Evolutionary conservation across 2,329 filamentous ascomycete genomes (phyloP), one percentile per base, ranked within the genome.

Genomic region (Magnaporthales sp.): DNA sequence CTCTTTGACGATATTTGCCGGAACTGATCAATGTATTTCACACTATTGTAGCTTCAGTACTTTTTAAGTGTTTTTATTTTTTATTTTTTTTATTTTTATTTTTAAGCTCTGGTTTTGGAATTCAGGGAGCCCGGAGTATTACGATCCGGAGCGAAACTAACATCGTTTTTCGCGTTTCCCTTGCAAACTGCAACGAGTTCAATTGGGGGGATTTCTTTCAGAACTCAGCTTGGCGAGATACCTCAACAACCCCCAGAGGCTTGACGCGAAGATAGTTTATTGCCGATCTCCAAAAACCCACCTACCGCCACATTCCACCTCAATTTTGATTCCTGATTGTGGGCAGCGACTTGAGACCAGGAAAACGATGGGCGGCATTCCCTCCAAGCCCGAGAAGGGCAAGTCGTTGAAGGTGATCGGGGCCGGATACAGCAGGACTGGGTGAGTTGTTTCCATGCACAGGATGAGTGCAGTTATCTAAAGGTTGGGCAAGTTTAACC

Each of bases 371-470:
- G 73, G 73, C 32, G 71, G 69, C 67, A 70, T 70, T 56, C 71
- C 74, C 38, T 76, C 76, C 3, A 70, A 76, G 64, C 75, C 76
- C 8, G 72, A 70, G 10, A 75, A 78, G 66, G 72, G 68, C 62
- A 72, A 72, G 63, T 71, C 64, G 62, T 70, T 82, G 65, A 73
- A 79, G 69, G 79, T 81, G 66, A 81, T 81, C 67, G 77, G 76
- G 26, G 79, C 78, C 6, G 77, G 78, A 61, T 78, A 77, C 68
- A 75, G 81, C 15, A 77, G 82, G 64, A 84, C 82, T 1, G 82
- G 32, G 32, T 38, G 13, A 38, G 32, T 15, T n/a, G n/a, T 38
- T 38, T 38, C 32, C 32, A 38, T 38, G 32, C n/a, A n/a, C n/a
- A n/a, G n/a, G n/a, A n/a, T n/a, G n/a, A n/a, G n/a, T n/a, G n/a